Base-by-base conservation (phyloP, 345 rosid species). In the Salix arbutifolia region DNA sequence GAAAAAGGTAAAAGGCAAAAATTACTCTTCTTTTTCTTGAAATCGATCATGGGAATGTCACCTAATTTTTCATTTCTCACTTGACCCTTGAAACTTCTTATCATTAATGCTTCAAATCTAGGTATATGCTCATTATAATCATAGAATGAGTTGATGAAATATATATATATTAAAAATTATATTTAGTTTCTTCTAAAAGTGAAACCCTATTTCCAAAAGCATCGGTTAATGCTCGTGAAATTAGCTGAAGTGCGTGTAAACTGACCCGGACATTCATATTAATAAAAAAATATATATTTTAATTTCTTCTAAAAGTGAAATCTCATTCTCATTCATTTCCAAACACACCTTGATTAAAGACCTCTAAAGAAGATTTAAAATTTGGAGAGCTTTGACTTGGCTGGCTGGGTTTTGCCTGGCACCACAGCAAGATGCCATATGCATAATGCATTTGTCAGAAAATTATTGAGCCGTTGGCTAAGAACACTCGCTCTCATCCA, bases 361-460 rank as follows among this genome's bases (percentile, higher is more conserved):
- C 3, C 23, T 46, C 52, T 40, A 2, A 9, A 10, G 23, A 18
- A 52, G 60, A n/a, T 52, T 52, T 19, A 19, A 7, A 52, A 18
- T 19, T 6, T 6, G 4, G 60, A 52, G 2, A 52, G 60, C 35
- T 33, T 33, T 33, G 72, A 25, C 74, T 13, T 19, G 74, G 74
- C 30, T 60, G 6, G 35, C 67, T 67, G 72, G 67, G 78, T 76
- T 42, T 11, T 35, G 10, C 66, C 6, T 58, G 23, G 61, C 82
- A 70, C 50, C 56, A 65, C 53, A 65, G 18, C 2, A 37, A 44
- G 8, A 2, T 69, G 66, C 69, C 74, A 1, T 77, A 21, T n/a
- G 70, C 72, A 69, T 73, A 16, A 72, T 71, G 62, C 9, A 50
- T 62, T 38, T 67, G 64, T 62, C 80, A 46, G 73, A 26, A 28